phyloP scores from a whole-genome alignment of 208 protist species.

The Wallacemonas rigidus region DNA sequence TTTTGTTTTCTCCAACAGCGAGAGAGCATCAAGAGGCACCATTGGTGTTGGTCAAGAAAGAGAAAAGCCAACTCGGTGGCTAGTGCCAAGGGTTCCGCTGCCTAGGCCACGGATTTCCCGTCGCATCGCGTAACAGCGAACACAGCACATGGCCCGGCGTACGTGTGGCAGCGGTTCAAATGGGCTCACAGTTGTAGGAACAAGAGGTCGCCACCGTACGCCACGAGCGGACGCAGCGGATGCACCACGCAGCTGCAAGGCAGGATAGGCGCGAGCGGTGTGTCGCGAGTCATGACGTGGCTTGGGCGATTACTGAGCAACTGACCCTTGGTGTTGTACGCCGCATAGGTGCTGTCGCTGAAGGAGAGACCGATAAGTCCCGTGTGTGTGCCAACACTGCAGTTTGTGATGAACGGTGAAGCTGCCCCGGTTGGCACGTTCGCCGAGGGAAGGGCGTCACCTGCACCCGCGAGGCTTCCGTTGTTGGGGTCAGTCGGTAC shows the following conservation, averaged over 20 bases:
- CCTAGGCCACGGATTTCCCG: too few species aligned
- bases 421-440: too few species aligned
- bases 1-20: too few species aligned
- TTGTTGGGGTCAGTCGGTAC: neutral
- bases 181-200: conserved; percentile 54
- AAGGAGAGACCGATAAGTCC: conserved; percentile 75
- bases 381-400: conserved; percentile 72
- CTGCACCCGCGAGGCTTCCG: too few species aligned
- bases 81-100: too few species aligned
- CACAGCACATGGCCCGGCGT: too few species aligned
- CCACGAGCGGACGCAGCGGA: conserved; percentile 75
- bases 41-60: too few species aligned
- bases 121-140: too few species aligned
- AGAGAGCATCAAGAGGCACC: too few species aligned
- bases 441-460: too few species aligned
- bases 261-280: conserved; percentile 22
- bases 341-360: conserved; percentile 74
- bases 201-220: conserved; percentile 77
- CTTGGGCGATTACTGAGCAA: conserved; percentile 57
- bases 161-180: neutral
- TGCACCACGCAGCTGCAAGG: conserved; percentile 65
- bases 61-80: too few species aligned
- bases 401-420: conserved; percentile 50
- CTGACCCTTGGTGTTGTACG: conserved; percentile 65
- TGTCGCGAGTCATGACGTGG: conserved; percentile 35